Evolutionary conservation across 2,329 filamentous ascomycete species (phyloP), one percentile per base, ranked within the genome.

Genomic region (Coniochaeta sp.): DNA sequence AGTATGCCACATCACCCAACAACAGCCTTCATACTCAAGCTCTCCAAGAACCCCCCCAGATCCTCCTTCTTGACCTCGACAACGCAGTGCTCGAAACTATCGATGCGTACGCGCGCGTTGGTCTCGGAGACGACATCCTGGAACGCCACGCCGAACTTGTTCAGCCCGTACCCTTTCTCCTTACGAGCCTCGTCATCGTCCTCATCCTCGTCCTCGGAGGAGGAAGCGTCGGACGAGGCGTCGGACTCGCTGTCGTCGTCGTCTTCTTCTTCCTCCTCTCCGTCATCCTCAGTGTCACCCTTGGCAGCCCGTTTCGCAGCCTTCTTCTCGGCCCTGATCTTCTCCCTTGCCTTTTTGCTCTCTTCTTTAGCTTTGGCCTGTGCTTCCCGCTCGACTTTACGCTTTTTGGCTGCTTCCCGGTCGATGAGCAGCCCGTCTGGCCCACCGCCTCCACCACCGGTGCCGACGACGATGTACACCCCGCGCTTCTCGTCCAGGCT

Each of bases 31-130:
- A 91, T 86, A 70, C 91, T 96, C 65, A 99, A 69, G 52, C 86
- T 86, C 72, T 99, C 94, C 58, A 99, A 74, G 67, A 99, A 99
- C 0, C 86, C 89, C 14, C 84, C 83, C 26, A 99, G 72, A 69
- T 97, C 94, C 65, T 97, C 94, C 73, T 96, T 96, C 70, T 86
- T 86, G n/a, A 99, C 92, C 67, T 99, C 94, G 46, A 97, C 91
- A 7, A 97, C 94, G 63, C 90, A 95, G 67, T 96, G 89, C 70
- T 99, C 94, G 63, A 99, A 99, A 67, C 89, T 95, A 69, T 99
- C 94, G 64, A 96, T 95, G 54, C 91, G 77, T 18, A 97, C 91
- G 14, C 91, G 74, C 0, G 92, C 89, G 53, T 86, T 94, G 14
- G 92, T 97, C 74, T 96, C 90, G 49, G 86, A 82, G 2, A 96